Conservation (phyloP, 2,329 filamentous ascomycete species). For the Fusarium foetens region DNA sequence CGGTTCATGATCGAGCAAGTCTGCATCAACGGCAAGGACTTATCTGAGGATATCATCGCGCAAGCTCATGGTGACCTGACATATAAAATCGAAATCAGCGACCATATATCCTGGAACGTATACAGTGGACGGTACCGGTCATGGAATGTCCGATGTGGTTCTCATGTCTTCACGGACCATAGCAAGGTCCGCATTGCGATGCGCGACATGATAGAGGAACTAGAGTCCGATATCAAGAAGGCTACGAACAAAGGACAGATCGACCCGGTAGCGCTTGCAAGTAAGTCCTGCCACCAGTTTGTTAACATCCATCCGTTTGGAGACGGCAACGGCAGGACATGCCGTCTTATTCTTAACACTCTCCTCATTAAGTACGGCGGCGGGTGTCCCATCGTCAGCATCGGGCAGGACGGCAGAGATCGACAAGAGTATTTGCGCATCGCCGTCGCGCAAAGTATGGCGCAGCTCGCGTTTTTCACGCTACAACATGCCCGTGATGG, state of each 20-base stretch:
- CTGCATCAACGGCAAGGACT: not conserved
- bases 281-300: constrained; percentile 44
- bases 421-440: not conserved
- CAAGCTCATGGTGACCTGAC: constrained; percentile 41
- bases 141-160: constrained; percentile 29
- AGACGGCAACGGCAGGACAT: constrained; percentile 51
- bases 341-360: constrained; percentile 48
- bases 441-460: not conserved
- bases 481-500: not conserved
- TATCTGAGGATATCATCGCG: constrained; percentile 39
- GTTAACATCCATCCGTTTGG: constrained; percentile 51
- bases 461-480: not conserved
- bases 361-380: constrained; percentile 43
- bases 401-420: not conserved
- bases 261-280: constrained; percentile 27
- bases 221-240: not conserved
- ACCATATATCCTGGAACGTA: constrained; percentile 4
- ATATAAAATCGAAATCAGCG: not conserved
- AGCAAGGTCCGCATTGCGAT: not conserved
- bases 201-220: not conserved
- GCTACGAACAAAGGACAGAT: not conserved
- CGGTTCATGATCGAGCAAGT: constrained; percentile 29
- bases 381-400: not conserved
- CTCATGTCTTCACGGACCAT: not conserved
- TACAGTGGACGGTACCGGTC: constrained; percentile 40